phyloP scores from a whole-genome alignment of 139 green algal species.

The Coelastrella sp. region DNA sequence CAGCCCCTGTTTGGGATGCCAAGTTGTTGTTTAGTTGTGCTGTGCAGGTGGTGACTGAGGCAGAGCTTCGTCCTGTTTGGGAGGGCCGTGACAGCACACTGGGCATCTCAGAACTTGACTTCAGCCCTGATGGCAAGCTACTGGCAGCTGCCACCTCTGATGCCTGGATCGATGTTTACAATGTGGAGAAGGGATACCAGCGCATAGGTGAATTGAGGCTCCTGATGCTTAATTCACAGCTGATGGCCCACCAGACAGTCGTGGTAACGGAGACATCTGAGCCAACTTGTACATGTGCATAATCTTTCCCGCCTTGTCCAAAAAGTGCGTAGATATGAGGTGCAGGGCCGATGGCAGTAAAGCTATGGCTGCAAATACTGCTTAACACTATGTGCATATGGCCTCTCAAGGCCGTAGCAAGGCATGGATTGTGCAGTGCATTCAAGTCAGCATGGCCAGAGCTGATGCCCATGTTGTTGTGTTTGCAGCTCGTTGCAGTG shows the following conservation, averaged over 20 bases:
- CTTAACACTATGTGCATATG: too few species aligned
- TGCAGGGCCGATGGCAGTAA: too few species aligned
- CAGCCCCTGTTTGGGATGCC: neutral
- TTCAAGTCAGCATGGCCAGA: too few species aligned
- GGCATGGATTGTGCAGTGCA: too few species aligned
- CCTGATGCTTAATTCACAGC: constrained; percentile 1
- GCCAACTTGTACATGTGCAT: neutral
- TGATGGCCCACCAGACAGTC: neutral
- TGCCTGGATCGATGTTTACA: constrained; percentile 75
- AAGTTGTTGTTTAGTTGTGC: neutral
- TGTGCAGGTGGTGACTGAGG: constrained; percentile 58
- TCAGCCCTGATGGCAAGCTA: constrained; percentile 65
- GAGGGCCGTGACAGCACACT: constrained; percentile 56
- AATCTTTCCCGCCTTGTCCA: neutral
- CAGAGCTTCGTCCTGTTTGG: constrained; percentile 58
- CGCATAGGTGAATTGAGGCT: constrained; percentile 37
- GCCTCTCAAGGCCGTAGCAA: too few species aligned
- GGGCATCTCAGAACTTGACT: constrained; percentile 76
- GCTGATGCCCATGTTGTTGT: neutral
- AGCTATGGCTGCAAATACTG: too few species aligned
- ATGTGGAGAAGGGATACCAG: constrained; percentile 56
- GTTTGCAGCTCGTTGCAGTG: constrained; percentile 47
- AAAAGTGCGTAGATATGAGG: too few species aligned
- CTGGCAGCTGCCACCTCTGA: constrained; percentile 72
- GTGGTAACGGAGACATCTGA: neutral